A percentile compares a stretch with the other conserved stretches of the same genome.
Evolutionary conservation across 2,329 filamentous ascomycete genomes (phyloP).

Genomic region (Thelonectria blattea): DNA sequence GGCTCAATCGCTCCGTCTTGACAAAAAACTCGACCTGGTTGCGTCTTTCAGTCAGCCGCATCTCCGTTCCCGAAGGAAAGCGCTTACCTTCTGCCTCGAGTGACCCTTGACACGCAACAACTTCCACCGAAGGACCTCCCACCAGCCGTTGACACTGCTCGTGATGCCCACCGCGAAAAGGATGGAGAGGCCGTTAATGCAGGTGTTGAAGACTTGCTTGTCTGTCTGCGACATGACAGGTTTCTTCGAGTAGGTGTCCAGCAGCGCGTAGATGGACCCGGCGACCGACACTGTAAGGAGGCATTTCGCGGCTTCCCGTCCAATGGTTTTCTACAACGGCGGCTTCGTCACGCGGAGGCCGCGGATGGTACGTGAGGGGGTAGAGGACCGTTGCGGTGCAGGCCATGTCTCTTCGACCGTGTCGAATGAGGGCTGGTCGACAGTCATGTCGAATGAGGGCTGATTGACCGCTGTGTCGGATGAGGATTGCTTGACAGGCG

Average conservation of each 20-base stretch:
- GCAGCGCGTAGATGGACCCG: constrained; percentile 27
- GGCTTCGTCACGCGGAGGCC: constrained; percentile 6
- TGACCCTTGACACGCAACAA: constrained; percentile 47
- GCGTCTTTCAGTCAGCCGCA: not conserved
- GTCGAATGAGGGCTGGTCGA: too few relatives aligned
- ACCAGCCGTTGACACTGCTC: constrained; percentile 51
- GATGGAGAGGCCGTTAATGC: constrained; percentile 45
- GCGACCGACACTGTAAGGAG: constrained; percentile 23
- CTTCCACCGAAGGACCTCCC: constrained; percentile 53
- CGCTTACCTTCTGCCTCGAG: constrained; percentile 47
- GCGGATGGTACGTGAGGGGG: not conserved
- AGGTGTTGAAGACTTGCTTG: constrained; percentile 51
- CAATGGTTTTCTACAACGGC: constrained; percentile 8
- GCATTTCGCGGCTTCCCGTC: constrained; percentile 24
- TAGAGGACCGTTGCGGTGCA: too few relatives aligned
- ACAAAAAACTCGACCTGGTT: constrained; percentile 29
- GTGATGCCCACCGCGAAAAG: constrained; percentile 47
- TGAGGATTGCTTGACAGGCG: too few relatives aligned
- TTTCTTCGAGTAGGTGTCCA: constrained; percentile 24
- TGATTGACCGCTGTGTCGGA: too few relatives aligned
- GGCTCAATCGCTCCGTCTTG: constrained; percentile 22
- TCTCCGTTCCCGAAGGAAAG: too few relatives aligned
- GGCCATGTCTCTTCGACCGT: too few relatives aligned
- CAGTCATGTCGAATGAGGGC: too few relatives aligned
- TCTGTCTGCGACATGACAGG: constrained; percentile 29